Conservation (phyloP, 2,329 filamentous ascomycete genomes). For the Trichoderma gracile region DNA sequence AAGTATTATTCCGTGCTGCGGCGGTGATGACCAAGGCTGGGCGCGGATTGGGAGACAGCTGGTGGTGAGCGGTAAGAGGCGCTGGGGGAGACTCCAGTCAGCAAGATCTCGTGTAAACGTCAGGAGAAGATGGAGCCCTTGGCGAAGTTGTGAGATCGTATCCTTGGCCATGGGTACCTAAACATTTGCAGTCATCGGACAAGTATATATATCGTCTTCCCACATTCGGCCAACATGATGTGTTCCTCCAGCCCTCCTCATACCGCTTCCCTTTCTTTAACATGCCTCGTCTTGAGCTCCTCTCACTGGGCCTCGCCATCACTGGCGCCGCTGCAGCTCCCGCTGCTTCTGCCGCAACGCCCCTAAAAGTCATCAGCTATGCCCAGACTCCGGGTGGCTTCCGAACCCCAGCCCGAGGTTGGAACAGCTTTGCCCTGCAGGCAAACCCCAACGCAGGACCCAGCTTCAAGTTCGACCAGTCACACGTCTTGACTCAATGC, state of each 20-base stretch:
- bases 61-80: not conserved
- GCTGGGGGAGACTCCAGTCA: not conserved
- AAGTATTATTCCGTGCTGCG: not conserved
- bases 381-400: conserved; percentile 27
- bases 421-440: conserved; percentile 30
- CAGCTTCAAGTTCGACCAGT: conserved; percentile 27
- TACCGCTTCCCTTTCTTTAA: not conserved
- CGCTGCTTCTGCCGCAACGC: conserved; percentile 5
- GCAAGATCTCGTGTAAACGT: not conserved
- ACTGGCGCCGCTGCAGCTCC: conserved; percentile 17
- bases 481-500: conserved; percentile 28
- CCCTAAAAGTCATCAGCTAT: conserved; percentile 29
- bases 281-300: conserved; percentile 9
- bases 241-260: not conserved
- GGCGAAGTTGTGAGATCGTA: not conserved
- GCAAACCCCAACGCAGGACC: conserved; percentile 24
- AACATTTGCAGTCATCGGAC: too few relatives aligned
- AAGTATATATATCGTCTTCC: too few relatives aligned
- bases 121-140: not conserved
- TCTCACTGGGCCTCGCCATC: conserved; percentile 17
- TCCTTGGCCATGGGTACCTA: not conserved
- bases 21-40: not conserved
- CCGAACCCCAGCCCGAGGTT: conserved; percentile 26
- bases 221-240: not conserved
- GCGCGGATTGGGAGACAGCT: not conserved